Conservation (phyloP, 306 rosid species). For the Vicia faba region DNA sequence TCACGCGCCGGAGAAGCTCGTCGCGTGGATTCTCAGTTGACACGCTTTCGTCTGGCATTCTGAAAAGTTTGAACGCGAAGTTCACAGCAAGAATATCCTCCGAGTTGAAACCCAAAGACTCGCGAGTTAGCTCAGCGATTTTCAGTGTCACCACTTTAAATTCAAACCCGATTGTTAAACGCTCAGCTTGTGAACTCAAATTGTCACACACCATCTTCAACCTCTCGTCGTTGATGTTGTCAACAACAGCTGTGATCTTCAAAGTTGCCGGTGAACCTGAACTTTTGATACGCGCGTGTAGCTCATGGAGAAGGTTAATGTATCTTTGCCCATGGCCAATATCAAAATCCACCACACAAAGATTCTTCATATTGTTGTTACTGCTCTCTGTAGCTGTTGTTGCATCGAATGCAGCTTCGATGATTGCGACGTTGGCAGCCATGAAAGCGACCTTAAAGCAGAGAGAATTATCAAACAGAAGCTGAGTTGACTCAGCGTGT, state of each 20-base stretch:
- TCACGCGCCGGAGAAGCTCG: conserved; percentile 82
- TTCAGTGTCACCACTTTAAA: conserved; percentile 42
- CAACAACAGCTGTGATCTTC: conserved; percentile 57
- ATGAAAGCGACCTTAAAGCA: conserved; percentile 62
- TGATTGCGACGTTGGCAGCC: conserved; percentile 79
- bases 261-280: conserved; percentile 15
- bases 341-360: conserved; percentile 84
- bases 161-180: conserved; percentile 43
- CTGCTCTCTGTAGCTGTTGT: conserved; percentile 21
- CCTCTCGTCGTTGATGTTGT: conserved; percentile 48
- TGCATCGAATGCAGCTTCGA: conserved; percentile 72
- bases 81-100: conserved; percentile 70
- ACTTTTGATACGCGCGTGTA: conserved; percentile 39
- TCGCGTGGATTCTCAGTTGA: conserved; percentile 87
- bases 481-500: conserved; percentile 72
- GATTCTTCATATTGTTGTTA: conserved; percentile 30
- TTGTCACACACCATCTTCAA: conserved; percentile 38
- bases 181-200: conserved; percentile 47
- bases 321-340: conserved; percentile 76
- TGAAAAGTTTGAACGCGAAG: conserved; percentile 68
- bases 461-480: conserved; percentile 52
- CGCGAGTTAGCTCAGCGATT: conserved; percentile 73
- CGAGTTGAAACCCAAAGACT: conserved; percentile 58
- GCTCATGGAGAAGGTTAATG: conserved; percentile 49
- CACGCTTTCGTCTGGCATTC: conserved; percentile 91